Base-by-base conservation (phyloP, 768 basidiomycete species). In the Suillus subaureus region DNA sequence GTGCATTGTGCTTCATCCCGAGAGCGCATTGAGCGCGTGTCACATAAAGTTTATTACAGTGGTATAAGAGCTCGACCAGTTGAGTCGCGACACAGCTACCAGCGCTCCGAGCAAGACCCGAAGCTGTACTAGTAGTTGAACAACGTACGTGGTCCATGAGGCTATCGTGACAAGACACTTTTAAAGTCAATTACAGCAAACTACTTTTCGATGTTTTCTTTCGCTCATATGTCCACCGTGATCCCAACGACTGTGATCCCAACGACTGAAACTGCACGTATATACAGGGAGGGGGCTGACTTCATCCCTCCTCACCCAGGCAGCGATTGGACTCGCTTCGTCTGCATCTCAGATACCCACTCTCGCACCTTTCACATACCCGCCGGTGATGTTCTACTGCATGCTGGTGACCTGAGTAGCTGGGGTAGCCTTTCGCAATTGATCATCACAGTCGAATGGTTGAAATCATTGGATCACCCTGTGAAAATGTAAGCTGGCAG, bases 391-490 rank as follows among this genome's bases (percentile, higher is more conserved):
- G 86, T 91, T 1, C 79, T 91, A 2, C 72, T 91, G 23, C 89
- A 91, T 67, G 81, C 80, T 28, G 90, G 90, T 1, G 90, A 91
- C 67, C 73, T 91, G 57, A 89, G 87, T 26, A 79, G 81, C 31
- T 75, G 72, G 54, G 89, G 90, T 1, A 78, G 69, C 2, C 64
- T 80, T 33, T 63, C 72, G 1, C 82, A 87, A 31, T 79, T 90
- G 52, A 64, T 77, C 57, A 74, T 69, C 52, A 89, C 87, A 16
- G 77, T 87, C 70, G 79, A 84, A 9, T 91, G 89, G 90, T 72
- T 91, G 49, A 82, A 73, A 65, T 71, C 74, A 12, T 75, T 90
- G 57, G 83, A 87, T 1, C 89, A 91, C 68, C 80, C 79, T 8
- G 68, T 81, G 28, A 90, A 91, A 74, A 85, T 91, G 88, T 88